phyloP scores from a whole-genome alignment of 2,329 filamentous ascomycete genomes.

The Cadophora gregata region DNA sequence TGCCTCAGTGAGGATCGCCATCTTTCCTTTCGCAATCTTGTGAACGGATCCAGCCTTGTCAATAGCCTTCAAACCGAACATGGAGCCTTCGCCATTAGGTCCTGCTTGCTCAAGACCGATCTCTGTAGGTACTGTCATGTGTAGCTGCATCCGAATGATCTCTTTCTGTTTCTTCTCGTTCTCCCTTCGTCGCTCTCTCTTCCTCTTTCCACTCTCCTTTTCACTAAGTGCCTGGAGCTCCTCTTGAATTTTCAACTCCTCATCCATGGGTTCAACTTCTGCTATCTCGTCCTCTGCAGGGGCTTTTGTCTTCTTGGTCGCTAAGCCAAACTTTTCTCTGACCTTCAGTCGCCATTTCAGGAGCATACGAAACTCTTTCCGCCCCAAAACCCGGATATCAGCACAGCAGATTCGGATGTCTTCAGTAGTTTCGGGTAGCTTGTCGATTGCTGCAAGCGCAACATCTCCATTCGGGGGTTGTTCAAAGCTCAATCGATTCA shows the following conservation, averaged over 20 bases:
- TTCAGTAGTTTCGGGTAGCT: slow-evolving; percentile 83
- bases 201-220: slow-evolving; percentile 75
- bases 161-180: slow-evolving; percentile 96
- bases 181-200: slow-evolving; percentile 82
- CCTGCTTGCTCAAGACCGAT: slow-evolving; percentile 90
- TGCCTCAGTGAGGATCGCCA: slow-evolving; percentile 69
- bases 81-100: slow-evolving; percentile 77
- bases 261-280: slow-evolving; percentile 88
- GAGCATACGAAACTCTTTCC: slow-evolving; percentile 92
- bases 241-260: slow-evolving; percentile 88
- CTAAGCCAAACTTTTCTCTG: slow-evolving; percentile 87
- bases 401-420: slow-evolving; percentile 81
- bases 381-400: slow-evolving; percentile 87
- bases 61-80: slow-evolving; percentile 84
- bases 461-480: slow-evolving; percentile 84
- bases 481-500: slow-evolving; percentile 84
- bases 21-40: slow-evolving; percentile 77
- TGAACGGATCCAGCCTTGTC: slow-evolving; percentile 76
- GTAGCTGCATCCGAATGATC: slow-evolving; percentile 93
- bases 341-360: slow-evolving; percentile 90
- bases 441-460: slow-evolving; percentile 82
- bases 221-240: slow-evolving; percentile 85
- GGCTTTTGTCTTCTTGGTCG: slow-evolving; percentile 64
- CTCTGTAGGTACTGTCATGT: slow-evolving; percentile 95
- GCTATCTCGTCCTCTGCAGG: slow-evolving; percentile 70